phyloP scores from a whole-genome alignment of 805 yeast genomes.

The Wickerhamomyces alni region DNA sequence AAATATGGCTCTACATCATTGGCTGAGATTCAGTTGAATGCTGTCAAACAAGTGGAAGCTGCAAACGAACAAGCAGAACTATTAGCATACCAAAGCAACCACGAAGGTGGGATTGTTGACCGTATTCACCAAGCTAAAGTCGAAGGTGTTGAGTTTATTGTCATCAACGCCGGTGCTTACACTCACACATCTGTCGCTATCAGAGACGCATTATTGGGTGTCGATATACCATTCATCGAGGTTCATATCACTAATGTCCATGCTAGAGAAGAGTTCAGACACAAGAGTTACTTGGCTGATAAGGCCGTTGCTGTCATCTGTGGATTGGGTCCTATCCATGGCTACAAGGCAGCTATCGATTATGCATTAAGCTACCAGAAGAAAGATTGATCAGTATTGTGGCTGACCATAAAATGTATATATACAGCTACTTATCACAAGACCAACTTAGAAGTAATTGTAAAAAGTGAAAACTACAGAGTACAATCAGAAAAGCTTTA shows the following conservation, averaged over 20 bases:
- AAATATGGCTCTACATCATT: constrained; percentile 44
- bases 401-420: too few relatives aligned
- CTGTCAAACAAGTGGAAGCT: constrained; percentile 17
- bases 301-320: constrained; percentile 39
- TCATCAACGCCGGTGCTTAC: constrained; percentile 48
- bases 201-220: constrained; percentile 43
- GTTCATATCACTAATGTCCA: constrained; percentile 47
- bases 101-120: constrained; percentile 42
- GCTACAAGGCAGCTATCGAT: constrained; percentile 24
- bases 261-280: constrained; percentile 46
- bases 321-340: constrained; percentile 24
- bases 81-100: constrained; percentile 35
- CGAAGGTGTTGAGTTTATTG: constrained; percentile 32
- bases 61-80: constrained; percentile 26
- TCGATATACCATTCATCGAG: constrained; percentile 43
- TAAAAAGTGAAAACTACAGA: too few relatives aligned
- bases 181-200: constrained; percentile 47
- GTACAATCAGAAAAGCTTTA: too few relatives aligned
- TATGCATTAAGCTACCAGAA: constrained; percentile 20
- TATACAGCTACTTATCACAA: too few relatives aligned
- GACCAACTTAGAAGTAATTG: too few relatives aligned
- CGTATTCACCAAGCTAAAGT: constrained; percentile 40
- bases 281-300: constrained; percentile 41
- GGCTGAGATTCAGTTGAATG: constrained; percentile 36
- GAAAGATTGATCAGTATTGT: background rate